Evolutionary conservation across 2,329 filamentous ascomycete genomes (phyloP), one percentile per base, ranked within the genome.

Genomic region (Aspergillus vadensis): DNA sequence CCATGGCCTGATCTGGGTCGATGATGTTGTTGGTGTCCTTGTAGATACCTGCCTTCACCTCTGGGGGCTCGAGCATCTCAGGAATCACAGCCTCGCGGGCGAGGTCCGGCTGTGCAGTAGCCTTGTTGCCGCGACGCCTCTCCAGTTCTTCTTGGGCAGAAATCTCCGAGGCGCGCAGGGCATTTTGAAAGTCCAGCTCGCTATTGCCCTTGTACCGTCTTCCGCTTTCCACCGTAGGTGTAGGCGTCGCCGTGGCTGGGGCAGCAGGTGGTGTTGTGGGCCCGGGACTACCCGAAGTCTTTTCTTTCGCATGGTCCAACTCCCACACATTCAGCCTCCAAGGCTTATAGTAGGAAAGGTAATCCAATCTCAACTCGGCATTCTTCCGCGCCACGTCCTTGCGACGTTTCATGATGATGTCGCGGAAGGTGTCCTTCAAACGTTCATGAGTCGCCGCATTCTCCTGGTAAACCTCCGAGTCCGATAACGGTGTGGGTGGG

Each of bases 181-280:
- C 80, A 56, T 78, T 80, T 58, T 81, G 76, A 51, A 83, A 78
- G 58, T 82, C 80, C 5, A 82, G 70, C 61, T 82, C 80, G 57
- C 79, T 83, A 55, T 80, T 81, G 6, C 80, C 77, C 59, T 80
- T 79, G 58, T 79, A 79, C 2, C 79, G 74, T 61, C 80, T 71
- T 15, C 77, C 75, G 67, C 75, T 61, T 59, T 78, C 77, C 4
- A 68, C 67, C 19, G 73, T 63, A 0, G 73, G 67, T 14, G 71
- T 72, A 5, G 76, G 70, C 0, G 75, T 67, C 21, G 69, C 63
- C n/a, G 69, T 63, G 12, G 65, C 47, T 5, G 76, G 71, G 2
- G 74, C 72, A 17, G 74, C 74, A 5, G 73, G 74, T 6, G 75
- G 71, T 10, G 73, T 71, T 5, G 67, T 72, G 14, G 76, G 72